Conservation (phyloP, 2,329 filamentous ascomycete species). For the Penicillium sp. region DNA sequence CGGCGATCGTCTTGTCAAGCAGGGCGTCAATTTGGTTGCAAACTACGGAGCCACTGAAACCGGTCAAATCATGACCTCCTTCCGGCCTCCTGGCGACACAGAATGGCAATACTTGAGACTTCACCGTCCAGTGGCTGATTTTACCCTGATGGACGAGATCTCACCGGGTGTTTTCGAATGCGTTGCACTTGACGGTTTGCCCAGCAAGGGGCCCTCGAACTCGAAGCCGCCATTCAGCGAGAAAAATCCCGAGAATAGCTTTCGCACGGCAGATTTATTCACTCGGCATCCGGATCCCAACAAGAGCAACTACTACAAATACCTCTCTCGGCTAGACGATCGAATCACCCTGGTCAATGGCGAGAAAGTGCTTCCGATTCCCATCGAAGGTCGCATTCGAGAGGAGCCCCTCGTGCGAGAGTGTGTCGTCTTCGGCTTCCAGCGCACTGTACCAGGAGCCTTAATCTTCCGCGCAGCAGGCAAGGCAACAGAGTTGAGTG, state of each 20-base stretch:
- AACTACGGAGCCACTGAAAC: conserved; percentile 58
- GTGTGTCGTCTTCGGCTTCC: conserved; percentile 59
- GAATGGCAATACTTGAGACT: conserved; percentile 63
- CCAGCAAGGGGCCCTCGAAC: conserved; percentile 48
- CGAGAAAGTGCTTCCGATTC: conserved; percentile 53
- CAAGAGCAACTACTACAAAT: conserved; percentile 46
- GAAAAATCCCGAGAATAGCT: conserved; percentile 55
- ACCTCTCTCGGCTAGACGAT: conserved; percentile 50
- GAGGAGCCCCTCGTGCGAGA: conserved; percentile 58
- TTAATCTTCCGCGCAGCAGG: conserved; percentile 51
- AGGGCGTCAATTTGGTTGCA: conserved; percentile 52
- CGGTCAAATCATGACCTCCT: conserved; percentile 63
- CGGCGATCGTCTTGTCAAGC: conserved; percentile 54
- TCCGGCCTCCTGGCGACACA: conserved; percentile 54
- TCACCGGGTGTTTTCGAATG: conserved; percentile 43
- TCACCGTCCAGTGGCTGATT: conserved; percentile 43
- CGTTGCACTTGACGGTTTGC: conserved; percentile 39
- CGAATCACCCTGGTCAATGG: conserved; percentile 52
- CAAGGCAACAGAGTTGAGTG: conserved; percentile 52
- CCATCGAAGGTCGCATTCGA: conserved; percentile 57
- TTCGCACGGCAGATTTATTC: conserved; percentile 59
- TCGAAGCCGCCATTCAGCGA: conserved; percentile 34
- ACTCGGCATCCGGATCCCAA: conserved; percentile 43
- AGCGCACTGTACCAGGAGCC: conserved; percentile 54
- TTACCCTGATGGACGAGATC: conserved; percentile 44